phyloP scores from a whole-genome alignment of 2,329 filamentous ascomycete genomes.

The Colletotrichum sp. region DNA sequence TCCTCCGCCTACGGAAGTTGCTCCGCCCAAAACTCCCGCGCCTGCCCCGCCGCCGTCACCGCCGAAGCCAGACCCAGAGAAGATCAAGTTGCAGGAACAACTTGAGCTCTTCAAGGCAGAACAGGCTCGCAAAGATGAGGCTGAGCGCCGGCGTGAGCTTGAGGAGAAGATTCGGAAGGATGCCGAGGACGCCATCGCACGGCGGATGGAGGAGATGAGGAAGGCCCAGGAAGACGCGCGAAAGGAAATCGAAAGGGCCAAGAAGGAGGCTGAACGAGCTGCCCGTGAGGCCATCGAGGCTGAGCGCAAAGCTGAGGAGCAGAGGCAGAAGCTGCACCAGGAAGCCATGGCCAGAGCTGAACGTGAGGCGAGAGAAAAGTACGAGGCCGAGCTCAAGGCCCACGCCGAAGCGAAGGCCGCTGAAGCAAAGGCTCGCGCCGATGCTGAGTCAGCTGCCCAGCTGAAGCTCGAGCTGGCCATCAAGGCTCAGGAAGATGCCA shows the following conservation, averaged over 20 bases:
- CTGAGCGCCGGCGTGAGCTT: constrained; percentile 45
- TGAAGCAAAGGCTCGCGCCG: constrained; percentile 43
- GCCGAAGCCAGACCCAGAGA: constrained; percentile 58
- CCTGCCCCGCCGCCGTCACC: constrained; percentile 44
- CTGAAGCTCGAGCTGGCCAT: constrained; percentile 31
- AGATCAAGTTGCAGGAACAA: constrained; percentile 65
- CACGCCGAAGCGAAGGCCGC: constrained; percentile 45
- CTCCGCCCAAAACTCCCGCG: constrained; percentile 38
- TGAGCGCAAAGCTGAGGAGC: constrained; percentile 49
- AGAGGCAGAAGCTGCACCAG: constrained; percentile 39
- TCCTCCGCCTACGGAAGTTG: constrained; percentile 45
- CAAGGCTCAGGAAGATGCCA: constrained; percentile 41
- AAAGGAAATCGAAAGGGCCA: constrained; percentile 52
- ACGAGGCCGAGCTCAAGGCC: constrained; percentile 44
- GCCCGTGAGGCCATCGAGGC: constrained; percentile 50
- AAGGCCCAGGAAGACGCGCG: constrained; percentile 49
- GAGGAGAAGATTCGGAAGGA: constrained; percentile 51
- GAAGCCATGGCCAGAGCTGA: constrained; percentile 35
- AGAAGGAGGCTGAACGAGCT: constrained; percentile 47
- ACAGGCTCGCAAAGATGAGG: constrained; percentile 49
- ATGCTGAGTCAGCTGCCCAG: constrained; percentile 43
- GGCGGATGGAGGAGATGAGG: constrained; percentile 43
- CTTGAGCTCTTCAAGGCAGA: constrained; percentile 54
- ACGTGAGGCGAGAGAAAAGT: constrained; percentile 37
- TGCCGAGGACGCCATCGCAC: constrained; percentile 47